Evolutionary conservation across 108 stramenopile genomes (phyloP).

Genomic region (Licmophora abbreviata): DNA sequence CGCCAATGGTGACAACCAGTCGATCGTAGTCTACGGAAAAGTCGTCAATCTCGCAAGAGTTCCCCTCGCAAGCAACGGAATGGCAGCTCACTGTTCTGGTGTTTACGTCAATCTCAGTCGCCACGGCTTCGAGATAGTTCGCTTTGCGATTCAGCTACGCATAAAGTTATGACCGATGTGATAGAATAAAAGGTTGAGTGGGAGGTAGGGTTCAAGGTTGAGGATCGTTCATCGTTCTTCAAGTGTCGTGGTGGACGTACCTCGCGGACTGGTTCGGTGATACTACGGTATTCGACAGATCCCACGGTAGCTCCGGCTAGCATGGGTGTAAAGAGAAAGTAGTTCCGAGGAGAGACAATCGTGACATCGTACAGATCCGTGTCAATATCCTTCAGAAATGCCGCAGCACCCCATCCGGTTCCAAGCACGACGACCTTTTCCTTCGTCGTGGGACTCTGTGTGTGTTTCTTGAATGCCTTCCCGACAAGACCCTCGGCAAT

Average conservation of each 20-base stretch:
- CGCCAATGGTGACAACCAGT: constrained; percentile 84
- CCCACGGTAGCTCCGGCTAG: constrained; percentile 91
- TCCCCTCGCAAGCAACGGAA: constrained; percentile 89
- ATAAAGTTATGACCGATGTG: constrained; percentile 1
- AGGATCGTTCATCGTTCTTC: too few relatives aligned
- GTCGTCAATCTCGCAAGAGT: constrained; percentile 77
- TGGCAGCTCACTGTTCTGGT: constrained; percentile 66
- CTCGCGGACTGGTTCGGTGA: constrained; percentile 89
- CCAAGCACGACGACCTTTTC: constrained; percentile 86
- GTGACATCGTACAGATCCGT: constrained; percentile 79
- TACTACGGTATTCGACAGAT: constrained; percentile 87
- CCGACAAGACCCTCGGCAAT: constrained; percentile 42
- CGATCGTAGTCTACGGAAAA: constrained; percentile 83
- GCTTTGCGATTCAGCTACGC: constrained; percentile 65
- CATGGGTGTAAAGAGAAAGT: constrained; percentile 96
- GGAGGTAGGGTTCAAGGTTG: neutral
- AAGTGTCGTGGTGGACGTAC: constrained; percentile 18
- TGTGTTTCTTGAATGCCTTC: constrained; percentile 4
- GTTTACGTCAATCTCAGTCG: constrained; percentile 63
- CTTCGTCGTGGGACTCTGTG: constrained; percentile 14
- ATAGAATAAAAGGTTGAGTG: neutral
- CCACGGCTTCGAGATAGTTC: constrained; percentile 82
- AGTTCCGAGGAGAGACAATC: constrained; percentile 86
- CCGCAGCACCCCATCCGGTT: constrained; percentile 89
- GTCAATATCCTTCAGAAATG: constrained; percentile 84